Evolutionary conservation across 2,329 filamentous ascomycete genomes (phyloP).

Genomic region (Cordyceps tenuipes): DNA sequence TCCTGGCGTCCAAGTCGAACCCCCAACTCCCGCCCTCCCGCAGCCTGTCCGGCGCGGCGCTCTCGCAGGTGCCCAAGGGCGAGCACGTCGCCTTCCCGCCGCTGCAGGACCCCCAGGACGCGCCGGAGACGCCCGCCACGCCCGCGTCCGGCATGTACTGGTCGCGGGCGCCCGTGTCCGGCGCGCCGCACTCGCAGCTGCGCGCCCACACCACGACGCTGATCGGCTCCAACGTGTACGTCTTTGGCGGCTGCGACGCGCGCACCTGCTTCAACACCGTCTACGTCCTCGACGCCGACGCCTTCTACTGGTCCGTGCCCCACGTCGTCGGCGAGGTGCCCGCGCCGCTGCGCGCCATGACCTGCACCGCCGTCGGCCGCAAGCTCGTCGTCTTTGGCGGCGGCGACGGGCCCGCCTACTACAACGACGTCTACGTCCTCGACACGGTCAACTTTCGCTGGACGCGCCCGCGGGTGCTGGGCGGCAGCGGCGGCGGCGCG

Average conservation of each 20-base stretch:
- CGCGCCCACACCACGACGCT: conserved; percentile 60
- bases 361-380: conserved; percentile 62
- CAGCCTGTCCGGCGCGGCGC: conserved; percentile 10
- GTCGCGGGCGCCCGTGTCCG: conserved; percentile 57
- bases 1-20: conserved; percentile 17
- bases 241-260: conserved; percentile 62
- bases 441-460: conserved; percentile 62
- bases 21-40: conserved; percentile 15
- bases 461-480: conserved; percentile 48
- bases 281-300: conserved; percentile 61
- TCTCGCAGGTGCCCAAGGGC: conserved; percentile 25
- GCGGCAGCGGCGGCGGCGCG: conserved; percentile 49
- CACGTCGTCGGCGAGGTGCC: conserved; percentile 57
- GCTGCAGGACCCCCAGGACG: conserved; percentile 46
- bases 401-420: conserved; percentile 62
- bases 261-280: conserved; percentile 61
- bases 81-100: conserved; percentile 45
- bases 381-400: conserved; percentile 63
- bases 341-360: conserved; percentile 60
- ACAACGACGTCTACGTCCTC: conserved; percentile 65
- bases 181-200: conserved; percentile 50
- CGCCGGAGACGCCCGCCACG: conserved; percentile 52
- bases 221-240: conserved; percentile 57
- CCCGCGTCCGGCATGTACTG: conserved; percentile 67
- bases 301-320: conserved; percentile 62